Evolutionary conservation across 2,329 filamentous ascomycete species (phyloP).

Genomic region (Gremmenia infestans): DNA sequence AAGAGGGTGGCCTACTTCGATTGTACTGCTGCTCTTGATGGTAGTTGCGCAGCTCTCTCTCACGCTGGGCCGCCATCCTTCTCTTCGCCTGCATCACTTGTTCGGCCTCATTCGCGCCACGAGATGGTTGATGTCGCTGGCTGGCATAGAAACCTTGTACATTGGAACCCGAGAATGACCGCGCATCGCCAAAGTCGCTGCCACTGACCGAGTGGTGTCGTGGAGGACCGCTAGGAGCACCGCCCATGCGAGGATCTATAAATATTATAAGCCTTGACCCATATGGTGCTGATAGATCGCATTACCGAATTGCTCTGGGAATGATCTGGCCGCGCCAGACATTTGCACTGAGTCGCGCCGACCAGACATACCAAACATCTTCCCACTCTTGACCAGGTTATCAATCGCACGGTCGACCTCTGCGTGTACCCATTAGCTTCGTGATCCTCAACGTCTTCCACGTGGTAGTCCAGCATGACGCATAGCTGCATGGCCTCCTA

Average conservation of each 20-base stretch:
- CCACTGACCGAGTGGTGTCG: slow-evolving; percentile 83
- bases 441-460: slow-evolving; percentile 2
- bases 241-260: slow-evolving; percentile 65
- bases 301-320: slow-evolving; percentile 54
- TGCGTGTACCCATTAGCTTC: slow-evolving; percentile 36
- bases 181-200: slow-evolving; percentile 56
- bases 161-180: slow-evolving; percentile 69
- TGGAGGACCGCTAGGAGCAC: slow-evolving; percentile 53
- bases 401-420: slow-evolving; percentile 96
- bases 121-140: slow-evolving; percentile 83
- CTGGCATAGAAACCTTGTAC: slow-evolving; percentile 91
- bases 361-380: slow-evolving; percentile 67
- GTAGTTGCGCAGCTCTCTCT: slow-evolving; percentile 98
- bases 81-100: slow-evolving; percentile 99
- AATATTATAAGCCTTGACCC: slow-evolving; percentile 8
- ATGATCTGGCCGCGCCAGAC: slow-evolving; percentile 51
- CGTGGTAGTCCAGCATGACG: slow-evolving; percentile 8
- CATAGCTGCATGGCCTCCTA: background rate
- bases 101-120: slow-evolving; percentile 85
- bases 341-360: slow-evolving; percentile 79
- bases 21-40: slow-evolving; percentile 99
- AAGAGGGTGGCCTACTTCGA: slow-evolving; percentile 87
- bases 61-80: slow-evolving; percentile 97
- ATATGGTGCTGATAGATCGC: slow-evolving; percentile 21
- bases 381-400: slow-evolving; percentile 94